Conservation (phyloP, 768 basidiomycete genomes). For the Serendipita indica region DNA sequence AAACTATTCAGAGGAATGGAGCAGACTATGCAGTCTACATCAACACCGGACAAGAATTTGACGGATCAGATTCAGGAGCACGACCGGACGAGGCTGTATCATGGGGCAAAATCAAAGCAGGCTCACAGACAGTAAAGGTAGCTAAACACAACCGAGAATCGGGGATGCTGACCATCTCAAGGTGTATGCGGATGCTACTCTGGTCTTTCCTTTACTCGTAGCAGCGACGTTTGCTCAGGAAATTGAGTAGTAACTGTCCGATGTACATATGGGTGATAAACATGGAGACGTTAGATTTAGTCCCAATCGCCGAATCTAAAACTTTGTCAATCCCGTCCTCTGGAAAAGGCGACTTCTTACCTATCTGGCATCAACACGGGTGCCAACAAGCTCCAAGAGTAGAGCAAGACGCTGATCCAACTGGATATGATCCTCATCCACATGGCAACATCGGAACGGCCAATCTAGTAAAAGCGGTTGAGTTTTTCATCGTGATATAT, state of each 20-base stretch:
- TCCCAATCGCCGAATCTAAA: too few species aligned
- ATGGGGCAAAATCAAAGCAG: slow-evolving; percentile 94
- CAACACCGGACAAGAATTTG: slow-evolving; percentile 98
- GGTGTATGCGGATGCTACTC: slow-evolving; percentile 92
- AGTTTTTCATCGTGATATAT: neutral
- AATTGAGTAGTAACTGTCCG: too few species aligned
- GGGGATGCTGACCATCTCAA: slow-evolving; percentile 14
- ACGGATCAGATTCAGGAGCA: slow-evolving; percentile 95
- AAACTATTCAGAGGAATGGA: slow-evolving; percentile 64
- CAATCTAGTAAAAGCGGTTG: slow-evolving; percentile 52
- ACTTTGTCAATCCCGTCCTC: too few species aligned
- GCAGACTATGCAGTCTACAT: slow-evolving; percentile 97
- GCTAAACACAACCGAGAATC: neutral
- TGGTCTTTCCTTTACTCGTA: slow-evolving; percentile 90
- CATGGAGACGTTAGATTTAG: too few species aligned
- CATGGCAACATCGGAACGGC: slow-evolving; percentile 92
- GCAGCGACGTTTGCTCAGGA: slow-evolving; percentile 91
- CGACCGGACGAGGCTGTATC: slow-evolving; percentile 94
- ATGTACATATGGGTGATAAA: too few species aligned
- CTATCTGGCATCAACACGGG: slow-evolving; percentile 85
- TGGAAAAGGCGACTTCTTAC: too few species aligned
- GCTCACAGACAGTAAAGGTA: slow-evolving; percentile 72
- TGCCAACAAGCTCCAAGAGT: slow-evolving; percentile 76
- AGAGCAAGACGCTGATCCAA: slow-evolving; percentile 82
- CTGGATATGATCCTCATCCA: slow-evolving; percentile 97